phyloP scores from a whole-genome alignment of 2,329 filamentous ascomycete genomes.

The Sclerotinia trifoliorum region DNA sequence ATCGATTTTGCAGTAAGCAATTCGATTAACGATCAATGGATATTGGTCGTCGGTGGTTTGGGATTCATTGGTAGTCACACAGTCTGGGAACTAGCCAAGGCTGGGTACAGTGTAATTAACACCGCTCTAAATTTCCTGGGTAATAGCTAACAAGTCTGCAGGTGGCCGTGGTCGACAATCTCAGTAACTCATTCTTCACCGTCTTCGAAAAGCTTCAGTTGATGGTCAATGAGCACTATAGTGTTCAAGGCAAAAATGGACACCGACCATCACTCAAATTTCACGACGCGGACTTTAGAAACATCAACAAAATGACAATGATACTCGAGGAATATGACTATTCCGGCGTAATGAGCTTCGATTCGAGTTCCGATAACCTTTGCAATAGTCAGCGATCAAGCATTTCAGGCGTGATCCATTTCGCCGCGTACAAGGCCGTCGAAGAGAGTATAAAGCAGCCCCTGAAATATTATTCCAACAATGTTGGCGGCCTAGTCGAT shows the following conservation, averaged over 20 bases:
- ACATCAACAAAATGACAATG: constrained; percentile 30
- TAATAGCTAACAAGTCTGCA: constrained; percentile 21
- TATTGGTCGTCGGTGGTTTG: constrained; percentile 48
- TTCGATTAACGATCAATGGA: constrained; percentile 28
- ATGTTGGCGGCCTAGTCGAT: constrained; percentile 62
- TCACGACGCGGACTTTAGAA: constrained; percentile 36
- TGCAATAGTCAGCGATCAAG: constrained; percentile 34
- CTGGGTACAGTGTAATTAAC: constrained; percentile 43
- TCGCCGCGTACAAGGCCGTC: constrained; percentile 59
- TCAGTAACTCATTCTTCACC: constrained; percentile 41
- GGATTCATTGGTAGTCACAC: constrained; percentile 53
- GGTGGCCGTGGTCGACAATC: constrained; percentile 43
- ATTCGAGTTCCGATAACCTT: constrained; percentile 16
- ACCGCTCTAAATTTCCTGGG: background rate
- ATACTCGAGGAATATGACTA: constrained; percentile 34
- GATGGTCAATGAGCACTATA: constrained; percentile 31
- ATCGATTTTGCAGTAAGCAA: constrained; percentile 28
- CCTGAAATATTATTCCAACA: constrained; percentile 66
- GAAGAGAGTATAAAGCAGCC: constrained; percentile 59
- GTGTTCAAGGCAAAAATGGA: constrained; percentile 23
- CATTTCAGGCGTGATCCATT: constrained; percentile 66
- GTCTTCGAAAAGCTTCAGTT: constrained; percentile 30
- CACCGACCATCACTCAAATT: constrained; percentile 35
- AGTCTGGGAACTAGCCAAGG: constrained; percentile 49
- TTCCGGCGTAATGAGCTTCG: constrained; percentile 20